These are phyloP conservation scores for Claviceps citrina DNA, from an alignment of 2,329 filamentous ascomycete species.

Conservation along the genomic window DNA sequence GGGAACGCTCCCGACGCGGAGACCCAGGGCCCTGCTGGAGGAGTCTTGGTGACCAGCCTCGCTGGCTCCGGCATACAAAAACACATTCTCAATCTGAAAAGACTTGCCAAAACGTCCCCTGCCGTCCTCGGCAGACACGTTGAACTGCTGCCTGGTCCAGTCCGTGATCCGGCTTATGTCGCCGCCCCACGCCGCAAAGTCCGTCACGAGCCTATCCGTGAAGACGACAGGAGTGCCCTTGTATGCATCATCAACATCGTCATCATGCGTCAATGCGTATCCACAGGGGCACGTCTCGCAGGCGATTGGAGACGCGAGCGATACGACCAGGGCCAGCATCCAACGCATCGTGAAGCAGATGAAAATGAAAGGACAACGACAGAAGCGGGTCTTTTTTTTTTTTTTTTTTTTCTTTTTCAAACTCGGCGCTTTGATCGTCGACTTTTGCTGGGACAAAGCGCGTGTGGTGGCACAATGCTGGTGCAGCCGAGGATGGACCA, in stretches of 20 bases:
- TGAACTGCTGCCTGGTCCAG: conserved; percentile 55
- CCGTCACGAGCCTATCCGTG: conserved; percentile 55
- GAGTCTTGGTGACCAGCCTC: conserved; percentile 9
- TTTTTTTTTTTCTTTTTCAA: neutral
- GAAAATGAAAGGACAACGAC: neutral
- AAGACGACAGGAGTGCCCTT: conserved; percentile 34
- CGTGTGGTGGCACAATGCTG: neutral
- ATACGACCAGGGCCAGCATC: conserved; percentile 2
- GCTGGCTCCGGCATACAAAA: conserved; percentile 33
- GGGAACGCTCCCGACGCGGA: conserved; percentile 35
- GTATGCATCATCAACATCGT: conserved; percentile 23
- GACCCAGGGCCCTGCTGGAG: conserved; percentile 26
- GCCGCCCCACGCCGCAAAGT: conserved; percentile 44
- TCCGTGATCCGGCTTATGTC: conserved; percentile 35
- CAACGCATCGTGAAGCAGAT: neutral
- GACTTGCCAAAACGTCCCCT: conserved; percentile 52
- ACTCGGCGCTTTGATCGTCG: too few species aligned
- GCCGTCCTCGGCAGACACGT: conserved; percentile 39
- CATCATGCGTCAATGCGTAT: conserved; percentile 47
- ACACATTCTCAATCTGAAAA: conserved; percentile 41
- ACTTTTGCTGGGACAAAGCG: neutral
- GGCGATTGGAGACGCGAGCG: conserved; percentile 6
- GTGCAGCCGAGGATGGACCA: neutral
- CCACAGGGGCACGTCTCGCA: conserved; percentile 51
- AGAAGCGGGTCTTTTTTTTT: too few species aligned